Base-by-base conservation (phyloP, 2,329 filamentous ascomycete genomes). In the Capronia coronata region DNA sequence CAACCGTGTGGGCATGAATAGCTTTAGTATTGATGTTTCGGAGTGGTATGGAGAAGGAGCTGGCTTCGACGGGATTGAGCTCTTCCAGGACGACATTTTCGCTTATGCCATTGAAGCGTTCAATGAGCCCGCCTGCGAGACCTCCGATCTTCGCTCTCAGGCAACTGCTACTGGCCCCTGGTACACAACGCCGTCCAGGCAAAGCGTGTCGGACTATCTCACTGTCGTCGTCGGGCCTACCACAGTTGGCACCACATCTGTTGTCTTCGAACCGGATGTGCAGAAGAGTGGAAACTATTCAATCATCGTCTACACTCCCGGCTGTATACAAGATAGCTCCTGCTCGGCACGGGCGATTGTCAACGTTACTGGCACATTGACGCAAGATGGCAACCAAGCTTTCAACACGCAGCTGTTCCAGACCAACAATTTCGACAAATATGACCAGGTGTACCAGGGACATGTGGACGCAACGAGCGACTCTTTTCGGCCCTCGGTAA, bases 401-500 rank as follows among this genome's bases (percentile, higher is more conserved):
- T 74, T 82, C 49, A 75, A 79, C 22, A 79, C 75, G 1, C 76
- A 78, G 0, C 71, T 96, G 6, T 94, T 79, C 64, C 93, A 98
- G 68, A 95, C 90, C 14, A 98, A 98, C 69, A 79, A 94, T 65
- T 94, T 84, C 66, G 91, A 97, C 73, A 98, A 98, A 68, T 97
- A 94, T 63, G 93, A 98, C 64, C 83, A 87, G 59, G 82, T 98
- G 51, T 95, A 89, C 68, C 85, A 84, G 58, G 93, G 90, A 40
- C 82, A 82, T 58, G 81, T 98, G 46, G 88, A 97, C 63, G 82
- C 83, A 46, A 82, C 78, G 46, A 83, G 79, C 8, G 73, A 71
- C 55, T 78, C 77, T 16, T 96, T 96, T 73, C 82, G 82, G 35
- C 88, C 91, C 11, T 80, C 79, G 3, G 82, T 98, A 45, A 94